Evolutionary conservation across 116 monocot genomes (phyloP), one percentile per base, ranked within the genome.

Genomic region (Cymodocea nodosa): DNA sequence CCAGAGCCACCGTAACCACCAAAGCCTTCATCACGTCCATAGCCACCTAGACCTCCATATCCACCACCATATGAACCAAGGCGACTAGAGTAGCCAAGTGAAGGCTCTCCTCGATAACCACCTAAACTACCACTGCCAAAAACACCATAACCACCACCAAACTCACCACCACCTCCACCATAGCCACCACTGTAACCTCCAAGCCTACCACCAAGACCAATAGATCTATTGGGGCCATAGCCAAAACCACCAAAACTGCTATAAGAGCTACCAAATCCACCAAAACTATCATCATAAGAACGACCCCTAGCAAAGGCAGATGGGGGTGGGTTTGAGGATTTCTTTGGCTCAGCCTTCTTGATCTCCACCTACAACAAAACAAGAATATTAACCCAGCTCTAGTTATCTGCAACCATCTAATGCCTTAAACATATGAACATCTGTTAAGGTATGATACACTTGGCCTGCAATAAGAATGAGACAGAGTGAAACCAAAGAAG

Each of bases 331-430:
- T 85, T 93, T 72, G 85, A 83, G 72, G 83, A 39, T 89, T 89
- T 93, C 94, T 94, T 94, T 74, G 82, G 86, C 72, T 86, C 82
- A 77, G 86, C 82, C 74, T 77, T 86, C 79, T 82, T 86, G 79
- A 86, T 80, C 79, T 86, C 82, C 82, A 86, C 86, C 86, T 86
- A 82, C 76, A 85, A 71, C 75, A 82, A 80, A 82, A 48, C 64
- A 58, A 68, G 71, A 82, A 22, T 70, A 72, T 73, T 58, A 73
- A 79, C 76, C 74, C 79, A 79, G 23, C 70, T 73, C 23, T 50
- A 58, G 74, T 80, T 64, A 70, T 59, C 59, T 24, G 19, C 54
- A n/a, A 37, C 50, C 49, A 48, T 5, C 64, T 64, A 64, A 37
- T 9, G 40, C 49, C 64, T 50, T 37, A 18, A 37, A 49, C 64